These are phyloP conservation scores for Hordeum marinum DNA, from an alignment of 176 grass and related monocot genomes.

Conservation along the genomic window DNA sequence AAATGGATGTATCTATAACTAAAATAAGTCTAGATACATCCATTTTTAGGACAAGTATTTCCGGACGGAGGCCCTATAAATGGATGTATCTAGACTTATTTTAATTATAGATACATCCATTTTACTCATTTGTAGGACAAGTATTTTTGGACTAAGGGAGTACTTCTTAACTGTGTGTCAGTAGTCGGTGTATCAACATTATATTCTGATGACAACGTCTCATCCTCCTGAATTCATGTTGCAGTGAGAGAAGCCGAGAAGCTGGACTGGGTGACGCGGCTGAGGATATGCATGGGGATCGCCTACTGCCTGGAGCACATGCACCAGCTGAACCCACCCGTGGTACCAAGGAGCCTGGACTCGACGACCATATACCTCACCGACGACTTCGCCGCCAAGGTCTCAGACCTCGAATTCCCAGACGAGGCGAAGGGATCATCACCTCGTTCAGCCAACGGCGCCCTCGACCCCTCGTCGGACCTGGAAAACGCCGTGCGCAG, in stretches of 20 bases:
- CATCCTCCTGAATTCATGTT: background rate
- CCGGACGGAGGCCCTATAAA: too few species aligned
- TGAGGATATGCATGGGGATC: constrained; percentile 89
- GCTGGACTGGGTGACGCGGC: constrained; percentile 60
- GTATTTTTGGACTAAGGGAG: too few species aligned
- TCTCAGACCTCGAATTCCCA: constrained; percentile 56
- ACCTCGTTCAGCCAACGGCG: background rate
- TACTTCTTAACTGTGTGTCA: background rate
- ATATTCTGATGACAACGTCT: background rate
- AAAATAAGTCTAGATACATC: too few species aligned
- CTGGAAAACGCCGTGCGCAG: constrained; percentile 36
- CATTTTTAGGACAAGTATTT: too few species aligned
- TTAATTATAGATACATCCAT: too few species aligned
- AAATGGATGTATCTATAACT: too few species aligned
- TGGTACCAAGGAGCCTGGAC: constrained; percentile 42
- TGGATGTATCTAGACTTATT: too few species aligned
- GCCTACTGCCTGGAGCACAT: constrained; percentile 82
- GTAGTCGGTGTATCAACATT: background rate
- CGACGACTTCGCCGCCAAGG: constrained; percentile 78
- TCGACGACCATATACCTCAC: constrained; percentile 71
- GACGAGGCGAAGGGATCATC: constrained; percentile 7
- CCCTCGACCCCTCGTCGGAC: background rate
- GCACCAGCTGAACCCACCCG: constrained; percentile 59
- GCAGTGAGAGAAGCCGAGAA: constrained; percentile 75
- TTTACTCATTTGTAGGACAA: too few species aligned